Evolutionary conservation across 768 basidiomycete genomes (phyloP).

Genomic region (Tricholoma sp.): DNA sequence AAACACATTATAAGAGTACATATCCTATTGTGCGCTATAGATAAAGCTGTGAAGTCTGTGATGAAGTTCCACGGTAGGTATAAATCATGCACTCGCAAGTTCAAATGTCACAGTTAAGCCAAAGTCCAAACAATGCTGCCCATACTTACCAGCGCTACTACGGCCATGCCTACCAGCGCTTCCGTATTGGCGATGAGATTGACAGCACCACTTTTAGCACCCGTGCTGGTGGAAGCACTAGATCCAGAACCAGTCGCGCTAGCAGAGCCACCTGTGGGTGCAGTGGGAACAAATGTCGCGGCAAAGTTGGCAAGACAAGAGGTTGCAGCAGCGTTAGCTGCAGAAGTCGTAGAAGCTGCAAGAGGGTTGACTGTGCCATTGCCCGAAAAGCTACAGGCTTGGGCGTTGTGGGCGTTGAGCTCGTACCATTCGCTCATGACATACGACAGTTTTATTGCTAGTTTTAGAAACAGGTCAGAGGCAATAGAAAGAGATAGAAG

Average conservation of each 20-base stretch:
- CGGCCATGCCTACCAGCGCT: slow-evolving; percentile 31
- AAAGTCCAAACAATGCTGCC: slow-evolving; percentile 42
- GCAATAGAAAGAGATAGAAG: not conserved
- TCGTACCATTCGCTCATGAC: slow-evolving; percentile 80
- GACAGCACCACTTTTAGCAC: slow-evolving; percentile 15
- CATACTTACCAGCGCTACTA: slow-evolving; percentile 29
- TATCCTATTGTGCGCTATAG: slow-evolving; percentile 6
- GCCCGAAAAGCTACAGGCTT: slow-evolving; percentile 75
- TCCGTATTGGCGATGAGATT: slow-evolving; percentile 21
- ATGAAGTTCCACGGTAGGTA: not conserved
- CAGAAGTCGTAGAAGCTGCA: slow-evolving; percentile 43
- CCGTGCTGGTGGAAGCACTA: slow-evolving; percentile 15
- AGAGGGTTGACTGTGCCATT: slow-evolving; percentile 73
- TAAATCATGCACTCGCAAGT: not conserved
- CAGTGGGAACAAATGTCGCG: slow-evolving; percentile 59
- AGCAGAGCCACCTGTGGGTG: slow-evolving; percentile 21
- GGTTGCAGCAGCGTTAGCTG: slow-evolving; percentile 51
- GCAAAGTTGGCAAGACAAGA: slow-evolving; percentile 64
- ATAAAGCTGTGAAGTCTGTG: slow-evolving; percentile 12
- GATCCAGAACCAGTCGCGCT: slow-evolving; percentile 12
- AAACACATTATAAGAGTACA: slow-evolving; percentile 1
- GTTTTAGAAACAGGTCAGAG: slow-evolving; percentile 4
- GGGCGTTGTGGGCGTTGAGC: slow-evolving; percentile 46
- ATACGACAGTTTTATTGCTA: slow-evolving; percentile 77
- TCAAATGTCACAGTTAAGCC: slow-evolving; percentile 16